Percentiles rank a stretch among this genome's conserved stretches.
These are phyloP conservation scores for Candida schatavii DNA, from an alignment of 805 yeast genomes.

Conservation along the genomic window DNA sequence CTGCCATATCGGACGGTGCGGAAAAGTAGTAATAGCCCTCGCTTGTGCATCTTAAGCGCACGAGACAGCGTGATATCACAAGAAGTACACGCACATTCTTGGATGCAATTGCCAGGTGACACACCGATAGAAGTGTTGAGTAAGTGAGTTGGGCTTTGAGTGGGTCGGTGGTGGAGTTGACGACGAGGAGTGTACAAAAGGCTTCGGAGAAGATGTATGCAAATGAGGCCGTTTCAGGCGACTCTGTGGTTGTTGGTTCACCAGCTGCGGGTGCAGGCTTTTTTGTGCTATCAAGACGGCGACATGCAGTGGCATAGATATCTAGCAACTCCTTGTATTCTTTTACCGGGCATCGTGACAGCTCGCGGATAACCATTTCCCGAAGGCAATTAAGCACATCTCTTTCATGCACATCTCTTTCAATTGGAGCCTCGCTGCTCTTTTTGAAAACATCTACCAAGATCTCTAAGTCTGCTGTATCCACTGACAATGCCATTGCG, in stretches of 20 bases:
- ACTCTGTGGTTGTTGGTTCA: neutral
- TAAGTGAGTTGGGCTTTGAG: slow-evolving; percentile 28
- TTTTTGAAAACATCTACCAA: slow-evolving; percentile 29
- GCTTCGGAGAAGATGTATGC: slow-evolving; percentile 21
- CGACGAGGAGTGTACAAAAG: slow-evolving; percentile 22
- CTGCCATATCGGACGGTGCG: slow-evolving; percentile 60
- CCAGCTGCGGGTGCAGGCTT: too few species aligned
- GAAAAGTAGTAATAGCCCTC: slow-evolving; percentile 47
- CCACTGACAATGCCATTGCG: slow-evolving; percentile 32
- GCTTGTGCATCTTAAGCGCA: slow-evolving; percentile 51
- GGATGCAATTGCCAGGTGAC: slow-evolving; percentile 21
- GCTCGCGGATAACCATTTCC: neutral
- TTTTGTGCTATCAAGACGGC: too few species aligned
- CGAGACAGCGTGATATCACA: slow-evolving; percentile 49
- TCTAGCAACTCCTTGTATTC: neutral
- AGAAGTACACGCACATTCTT: slow-evolving; percentile 40
- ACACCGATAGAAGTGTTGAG: slow-evolving; percentile 28
- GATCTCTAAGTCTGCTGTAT: slow-evolving; percentile 28
- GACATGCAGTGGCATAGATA: neutral
- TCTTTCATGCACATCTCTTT: neutral
- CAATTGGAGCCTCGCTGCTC: slow-evolving; percentile 14
- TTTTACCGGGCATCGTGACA: neutral
- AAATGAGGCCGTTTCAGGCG: slow-evolving; percentile 4
- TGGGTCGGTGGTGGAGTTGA: slow-evolving; percentile 19
- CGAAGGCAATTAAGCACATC: neutral